Base-by-base conservation (phyloP, 2,329 filamentous ascomycete species). In the Ilyonectria sp. region DNA sequence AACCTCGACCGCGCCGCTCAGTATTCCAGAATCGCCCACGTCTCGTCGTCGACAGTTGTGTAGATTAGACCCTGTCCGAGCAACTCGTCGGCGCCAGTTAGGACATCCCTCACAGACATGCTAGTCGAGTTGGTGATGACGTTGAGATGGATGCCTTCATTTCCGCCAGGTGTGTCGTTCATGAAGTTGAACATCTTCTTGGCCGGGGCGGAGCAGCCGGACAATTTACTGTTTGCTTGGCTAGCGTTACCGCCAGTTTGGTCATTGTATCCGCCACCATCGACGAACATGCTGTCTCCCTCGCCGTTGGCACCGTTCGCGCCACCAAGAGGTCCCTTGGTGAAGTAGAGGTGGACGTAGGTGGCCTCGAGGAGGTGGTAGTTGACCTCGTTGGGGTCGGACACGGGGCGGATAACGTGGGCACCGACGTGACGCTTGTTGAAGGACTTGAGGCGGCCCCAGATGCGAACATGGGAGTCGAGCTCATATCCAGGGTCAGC, bases 361-460 rank as follows among this genome's bases (percentile, higher is more conserved):
- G 94, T 93, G 29, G 94, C 92, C 83, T 99, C 95, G 60, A 99
- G 90, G 71, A 98, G 83, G 82, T 98, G 96, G 80, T 94, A 97
- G 79, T 92, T 92, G 79, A 98, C 89, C 86, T 99, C 96, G 84
- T 99, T 97, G 84, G 92, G 92, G 81, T 98, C 93, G 62, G 87
- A 85, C 61, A 98, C 85, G 4, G 93, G 91, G 60, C 94, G 91
- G 71, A 99, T 91, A 75, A 93, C 89, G 80, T 95, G 92, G 47
- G 94, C 92, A 69, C 89, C 91, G 60, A 99, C 87, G 80, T 94
- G 92, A 69, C 92, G 89, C 84, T 95, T 96, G 82, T 92, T 92
- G 79, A 97, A 97, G 60, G 87, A 88, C 83, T 94, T 96, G 76
- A 98, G 85, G 62, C 92, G 91, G 68, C 96, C 96, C 85, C 90